Conservation (phyloP, 1,139 yeast genomes). For the Fermentozyma sake region DNA sequence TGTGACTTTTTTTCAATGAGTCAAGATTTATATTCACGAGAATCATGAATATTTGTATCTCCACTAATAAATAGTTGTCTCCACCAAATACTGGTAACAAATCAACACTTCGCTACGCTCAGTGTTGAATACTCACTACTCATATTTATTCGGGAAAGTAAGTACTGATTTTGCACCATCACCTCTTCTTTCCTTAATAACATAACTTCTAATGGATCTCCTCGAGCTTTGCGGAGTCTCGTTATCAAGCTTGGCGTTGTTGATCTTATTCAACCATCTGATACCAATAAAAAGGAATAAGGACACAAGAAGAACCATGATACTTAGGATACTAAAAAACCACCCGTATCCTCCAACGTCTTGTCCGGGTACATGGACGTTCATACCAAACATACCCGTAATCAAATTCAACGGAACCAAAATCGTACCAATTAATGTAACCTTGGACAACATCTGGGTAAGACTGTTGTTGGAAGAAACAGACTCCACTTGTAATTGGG, state of each 20-base stretch:
- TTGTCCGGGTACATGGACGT: constrained; percentile 81
- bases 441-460: constrained; percentile 83
- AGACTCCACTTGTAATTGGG: constrained; percentile 90
- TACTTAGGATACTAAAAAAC: constrained; percentile 37
- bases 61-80: too few relatives aligned
- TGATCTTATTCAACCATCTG: constrained; percentile 28
- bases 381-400: constrained; percentile 96
- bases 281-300: constrained; percentile 29
- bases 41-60: too few relatives aligned
- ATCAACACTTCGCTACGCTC: neutral
- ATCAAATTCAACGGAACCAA: constrained; percentile 85
- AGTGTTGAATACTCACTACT: constrained; percentile 9
- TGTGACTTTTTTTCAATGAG: too few relatives aligned
- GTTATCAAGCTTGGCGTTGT: constrained; percentile 13
- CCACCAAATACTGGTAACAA: neutral
- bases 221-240: constrained; percentile 15
- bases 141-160: constrained; percentile 39
- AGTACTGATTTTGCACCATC: constrained; percentile 36
- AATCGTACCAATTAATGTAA: constrained; percentile 86
- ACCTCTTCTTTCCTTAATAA: constrained; percentile 31
- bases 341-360: constrained; percentile 33
- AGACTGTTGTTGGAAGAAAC: constrained; percentile 80
- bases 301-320: constrained; percentile 21
- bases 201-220: constrained; percentile 42
- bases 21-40: too few relatives aligned